Conservation (phyloP, 768 basidiomycete genomes). For the Chalciporus piperatus region DNA sequence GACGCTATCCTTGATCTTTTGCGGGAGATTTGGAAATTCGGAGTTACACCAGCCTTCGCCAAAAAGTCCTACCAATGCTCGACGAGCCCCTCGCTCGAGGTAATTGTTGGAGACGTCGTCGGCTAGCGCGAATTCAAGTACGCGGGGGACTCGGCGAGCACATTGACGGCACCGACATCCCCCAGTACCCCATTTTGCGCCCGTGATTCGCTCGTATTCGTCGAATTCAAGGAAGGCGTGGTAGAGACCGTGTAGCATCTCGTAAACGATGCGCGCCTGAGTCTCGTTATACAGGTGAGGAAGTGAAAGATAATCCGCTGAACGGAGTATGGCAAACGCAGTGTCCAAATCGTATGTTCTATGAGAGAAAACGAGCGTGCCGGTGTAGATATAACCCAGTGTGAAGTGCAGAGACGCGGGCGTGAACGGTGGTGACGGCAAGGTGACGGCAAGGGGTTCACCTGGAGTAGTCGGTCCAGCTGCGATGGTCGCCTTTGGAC, state of each 20-base stretch:
- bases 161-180: constrained; percentile 86
- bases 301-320: constrained; percentile 77
- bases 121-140: constrained; percentile 75
- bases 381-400: constrained; percentile 92
- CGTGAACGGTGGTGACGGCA: constrained; percentile 93
- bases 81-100: constrained; percentile 68
- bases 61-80: constrained; percentile 79
- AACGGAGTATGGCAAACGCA: constrained; percentile 83
- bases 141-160: constrained; percentile 71
- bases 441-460: constrained; percentile 59
- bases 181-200: constrained; percentile 76
- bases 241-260: constrained; percentile 89
- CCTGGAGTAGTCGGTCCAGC: constrained; percentile 22
- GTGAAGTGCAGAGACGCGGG: constrained; percentile 93
- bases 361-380: constrained; percentile 90
- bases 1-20: constrained; percentile 61
- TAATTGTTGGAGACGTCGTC: constrained; percentile 75
- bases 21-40: constrained; percentile 73
- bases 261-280: constrained; percentile 78
- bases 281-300: constrained; percentile 73
- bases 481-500: constrained; percentile 34
- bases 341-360: constrained; percentile 91
- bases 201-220: constrained; percentile 74
- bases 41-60: constrained; percentile 86
- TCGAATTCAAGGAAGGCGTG: constrained; percentile 78